Conservation (phyloP, 225 moss, liverwort and hornwort genomes). For the Sphagnum tenellum region DNA sequence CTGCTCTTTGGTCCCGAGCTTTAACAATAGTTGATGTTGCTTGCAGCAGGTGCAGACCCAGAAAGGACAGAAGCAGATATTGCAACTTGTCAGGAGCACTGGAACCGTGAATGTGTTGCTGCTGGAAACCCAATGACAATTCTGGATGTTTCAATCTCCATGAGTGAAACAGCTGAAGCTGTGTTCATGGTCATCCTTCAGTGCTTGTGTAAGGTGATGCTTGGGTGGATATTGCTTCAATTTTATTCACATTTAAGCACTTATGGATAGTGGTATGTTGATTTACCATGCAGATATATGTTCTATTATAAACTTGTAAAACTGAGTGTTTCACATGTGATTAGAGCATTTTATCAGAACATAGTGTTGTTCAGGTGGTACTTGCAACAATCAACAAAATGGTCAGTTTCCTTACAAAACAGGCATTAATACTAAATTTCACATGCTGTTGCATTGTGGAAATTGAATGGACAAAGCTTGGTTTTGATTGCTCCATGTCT, state of each 20-base stretch:
- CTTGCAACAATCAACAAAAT: no score
- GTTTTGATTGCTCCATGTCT: slow-evolving; percentile 1
- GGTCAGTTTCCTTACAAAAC: no score
- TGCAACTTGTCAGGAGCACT: slow-evolving; percentile 41
- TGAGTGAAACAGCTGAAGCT: slow-evolving; percentile 52
- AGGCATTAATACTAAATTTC: background rate
- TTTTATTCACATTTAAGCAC: no score
- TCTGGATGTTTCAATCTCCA: slow-evolving; percentile 19
- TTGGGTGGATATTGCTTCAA: no score
- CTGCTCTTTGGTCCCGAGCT: no score
- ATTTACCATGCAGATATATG: no score
- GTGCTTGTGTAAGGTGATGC: slow-evolving; percentile 62
- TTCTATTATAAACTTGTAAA: no score
- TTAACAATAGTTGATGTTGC: no score
- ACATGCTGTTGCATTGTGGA: background rate
- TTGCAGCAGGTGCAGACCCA: slow-evolving; percentile 20
- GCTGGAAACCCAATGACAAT: slow-evolving; percentile 53
- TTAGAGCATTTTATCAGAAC: no score
- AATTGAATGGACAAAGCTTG: background rate
- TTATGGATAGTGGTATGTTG: no score
- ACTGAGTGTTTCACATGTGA: no score
- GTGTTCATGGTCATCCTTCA: slow-evolving; percentile 54
- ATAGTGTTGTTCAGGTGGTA: no score
- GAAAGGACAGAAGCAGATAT: slow-evolving; percentile 29
- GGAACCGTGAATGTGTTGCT: slow-evolving; percentile 42